These are phyloP conservation scores for Lentinula novae-zelandiae DNA, from an alignment of 1,284 basidiomycete species.

Conservation along the genomic window DNA sequence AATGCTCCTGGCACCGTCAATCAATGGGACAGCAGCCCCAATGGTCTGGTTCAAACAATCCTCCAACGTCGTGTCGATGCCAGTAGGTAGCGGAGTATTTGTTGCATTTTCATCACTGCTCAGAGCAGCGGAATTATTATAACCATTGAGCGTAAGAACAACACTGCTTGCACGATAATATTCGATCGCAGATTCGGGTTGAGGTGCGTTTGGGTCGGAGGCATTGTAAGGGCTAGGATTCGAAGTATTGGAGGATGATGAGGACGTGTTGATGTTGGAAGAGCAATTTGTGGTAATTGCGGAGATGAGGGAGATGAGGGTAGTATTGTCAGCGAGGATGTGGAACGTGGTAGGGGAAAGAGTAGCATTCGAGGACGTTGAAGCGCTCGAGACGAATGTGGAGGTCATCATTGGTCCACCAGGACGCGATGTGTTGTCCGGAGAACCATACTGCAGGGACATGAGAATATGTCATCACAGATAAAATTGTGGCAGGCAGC, in stretches of 20 bases:
- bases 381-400: conserved; percentile 42
- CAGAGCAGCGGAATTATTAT: conserved; percentile 54
- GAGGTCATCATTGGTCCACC: conserved; percentile 53
- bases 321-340: conserved; percentile 55
- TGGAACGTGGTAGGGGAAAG: conserved; percentile 41
- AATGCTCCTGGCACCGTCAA: conserved; percentile 23
- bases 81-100: conserved; percentile 23
- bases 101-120: conserved; percentile 27
- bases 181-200: conserved; percentile 51
- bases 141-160: conserved; percentile 55
- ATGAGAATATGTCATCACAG: neutral
- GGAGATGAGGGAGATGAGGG: conserved; percentile 44
- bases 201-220: conserved; percentile 26
- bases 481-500: neutral
- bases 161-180: conserved; percentile 60
- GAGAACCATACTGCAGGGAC: conserved; percentile 45
- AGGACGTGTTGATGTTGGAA: conserved; percentile 5
- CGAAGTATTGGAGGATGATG: conserved; percentile 1
- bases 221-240: conserved; percentile 2
- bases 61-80: conserved; percentile 42
- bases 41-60: conserved; percentile 58
- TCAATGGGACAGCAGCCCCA: conserved; percentile 40
- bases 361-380: conserved; percentile 19
- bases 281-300: conserved; percentile 46
- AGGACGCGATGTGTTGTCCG: conserved; percentile 50